Evolutionary conservation across 169 alveolate genomes (phyloP).

Genomic region (Eimeria necatrix): DNA sequence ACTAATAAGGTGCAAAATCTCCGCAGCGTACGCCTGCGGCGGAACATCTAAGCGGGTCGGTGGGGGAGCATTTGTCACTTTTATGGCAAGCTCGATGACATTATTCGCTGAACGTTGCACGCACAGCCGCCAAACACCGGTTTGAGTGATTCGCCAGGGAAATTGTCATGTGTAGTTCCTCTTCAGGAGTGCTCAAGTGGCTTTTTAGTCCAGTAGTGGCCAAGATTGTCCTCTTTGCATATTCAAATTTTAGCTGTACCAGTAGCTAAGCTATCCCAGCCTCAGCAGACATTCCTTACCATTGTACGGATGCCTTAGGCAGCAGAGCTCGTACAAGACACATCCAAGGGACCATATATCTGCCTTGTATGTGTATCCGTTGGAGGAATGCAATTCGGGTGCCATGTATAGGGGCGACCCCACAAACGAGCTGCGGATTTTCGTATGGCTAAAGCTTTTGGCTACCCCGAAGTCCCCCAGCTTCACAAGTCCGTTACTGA

Average conservation of each 20-base stretch:
- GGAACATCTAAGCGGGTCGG: conserved; percentile 63
- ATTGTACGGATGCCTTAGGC: conserved; percentile 63
- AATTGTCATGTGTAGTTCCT: neutral
- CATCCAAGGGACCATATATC: conserved; percentile 97
- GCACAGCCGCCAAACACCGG: neutral
- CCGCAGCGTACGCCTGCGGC: conserved; percentile 40
- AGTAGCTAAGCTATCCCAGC: too few species aligned
- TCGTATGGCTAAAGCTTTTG: conserved; percentile 88
- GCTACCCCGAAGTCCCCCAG: conserved; percentile 97
- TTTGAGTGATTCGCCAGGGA: too few species aligned
- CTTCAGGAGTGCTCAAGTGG: too few species aligned
- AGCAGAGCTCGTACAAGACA: conserved; percentile 94
- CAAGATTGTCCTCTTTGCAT: too few species aligned
- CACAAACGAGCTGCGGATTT: conserved; percentile 42
- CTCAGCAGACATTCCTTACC: neutral
- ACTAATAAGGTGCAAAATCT: conserved; percentile 45
- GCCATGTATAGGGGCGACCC: conserved; percentile 79
- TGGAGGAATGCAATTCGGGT: conserved; percentile 56
- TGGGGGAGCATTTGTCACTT: conserved; percentile 57
- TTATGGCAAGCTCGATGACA: conserved; percentile 62
- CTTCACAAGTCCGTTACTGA: conserved; percentile 88
- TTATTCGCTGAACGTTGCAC: conserved; percentile 28
- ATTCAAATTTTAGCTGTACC: too few species aligned
- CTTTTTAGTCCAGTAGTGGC: too few species aligned
- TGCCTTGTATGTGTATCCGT: conserved; percentile 93